phyloP scores from a whole-genome alignment of 2,329 filamentous ascomycete species.

The Arthroderma sp. region DNA sequence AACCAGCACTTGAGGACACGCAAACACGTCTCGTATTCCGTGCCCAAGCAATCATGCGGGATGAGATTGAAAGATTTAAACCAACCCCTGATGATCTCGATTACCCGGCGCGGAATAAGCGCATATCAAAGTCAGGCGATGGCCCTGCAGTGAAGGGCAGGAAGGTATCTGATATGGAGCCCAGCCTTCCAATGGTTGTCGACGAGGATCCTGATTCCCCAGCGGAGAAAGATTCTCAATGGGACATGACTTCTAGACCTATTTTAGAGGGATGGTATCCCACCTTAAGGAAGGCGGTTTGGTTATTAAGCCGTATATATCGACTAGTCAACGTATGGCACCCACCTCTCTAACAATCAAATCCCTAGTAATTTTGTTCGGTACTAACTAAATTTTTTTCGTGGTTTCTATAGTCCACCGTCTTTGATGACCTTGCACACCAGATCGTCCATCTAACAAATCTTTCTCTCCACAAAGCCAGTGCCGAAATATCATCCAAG shows the following conservation, averaged over 20 bases:
- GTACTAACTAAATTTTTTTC: constrained; percentile 12
- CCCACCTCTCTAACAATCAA: not conserved
- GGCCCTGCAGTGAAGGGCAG: constrained; percentile 41
- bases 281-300: constrained; percentile 53
- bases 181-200: constrained; percentile 37
- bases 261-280: constrained; percentile 52
- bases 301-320: constrained; percentile 56
- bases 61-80: constrained; percentile 54
- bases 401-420: constrained; percentile 38
- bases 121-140: constrained; percentile 27
- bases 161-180: constrained; percentile 32
- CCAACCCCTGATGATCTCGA: constrained; percentile 53
- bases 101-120: constrained; percentile 43
- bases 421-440: constrained; percentile 60
- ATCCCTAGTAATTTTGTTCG: constrained; percentile 5
- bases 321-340: constrained; percentile 49
- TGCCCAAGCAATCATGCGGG: constrained; percentile 47
- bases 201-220: constrained; percentile 38
- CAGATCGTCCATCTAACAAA: constrained; percentile 86
- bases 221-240: constrained; percentile 33
- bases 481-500: constrained; percentile 53
- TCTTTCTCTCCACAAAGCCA: constrained; percentile 64
- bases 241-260: constrained; percentile 44
- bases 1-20: constrained; percentile 53
- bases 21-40: constrained; percentile 55